A percentile compares a stretch with the other conserved stretches of the same genome.
phyloP scores from a whole-genome alignment of 306 rosid species.

The Vicia villosa region DNA sequence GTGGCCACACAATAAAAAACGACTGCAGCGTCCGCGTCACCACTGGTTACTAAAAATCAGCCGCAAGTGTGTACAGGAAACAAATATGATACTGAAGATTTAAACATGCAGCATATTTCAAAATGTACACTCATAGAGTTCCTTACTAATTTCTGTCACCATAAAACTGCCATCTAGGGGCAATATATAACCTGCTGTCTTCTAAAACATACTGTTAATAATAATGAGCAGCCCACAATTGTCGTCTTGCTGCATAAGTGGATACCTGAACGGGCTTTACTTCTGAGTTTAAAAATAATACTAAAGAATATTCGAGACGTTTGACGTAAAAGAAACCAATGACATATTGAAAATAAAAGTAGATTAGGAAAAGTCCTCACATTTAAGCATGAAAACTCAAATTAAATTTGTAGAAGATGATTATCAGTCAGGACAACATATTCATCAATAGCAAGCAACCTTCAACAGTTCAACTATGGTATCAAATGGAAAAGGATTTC shows the following conservation, averaged over 20 bases:
- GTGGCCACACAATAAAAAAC: background rate
- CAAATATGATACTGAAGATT: background rate
- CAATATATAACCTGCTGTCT: too few species aligned
- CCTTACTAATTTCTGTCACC: background rate
- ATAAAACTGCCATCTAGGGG: background rate
- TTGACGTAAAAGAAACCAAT: slow-evolving; percentile 7
- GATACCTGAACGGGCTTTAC: background rate
- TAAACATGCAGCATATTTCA: background rate
- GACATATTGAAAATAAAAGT: background rate
- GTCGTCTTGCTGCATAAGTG: background rate
- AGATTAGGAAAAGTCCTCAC: background rate
- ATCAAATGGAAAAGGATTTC: slow-evolving; percentile 26
- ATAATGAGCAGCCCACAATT: background rate
- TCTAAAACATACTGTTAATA: too few species aligned
- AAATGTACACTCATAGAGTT: background rate
- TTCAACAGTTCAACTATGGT: slow-evolving; percentile 10
- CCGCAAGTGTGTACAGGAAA: background rate
- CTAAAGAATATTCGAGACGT: background rate
- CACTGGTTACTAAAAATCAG: background rate
- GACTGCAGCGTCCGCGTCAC: background rate
- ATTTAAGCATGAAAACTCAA: background rate
- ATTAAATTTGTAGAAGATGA: slow-evolving; percentile 11
- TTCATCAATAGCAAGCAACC: slow-evolving; percentile 22
- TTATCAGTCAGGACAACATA: slow-evolving; percentile 5
- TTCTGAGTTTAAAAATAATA: background rate